Conservation (phyloP, 2,329 filamentous ascomycete genomes). For the Fusarium nanum region DNA sequence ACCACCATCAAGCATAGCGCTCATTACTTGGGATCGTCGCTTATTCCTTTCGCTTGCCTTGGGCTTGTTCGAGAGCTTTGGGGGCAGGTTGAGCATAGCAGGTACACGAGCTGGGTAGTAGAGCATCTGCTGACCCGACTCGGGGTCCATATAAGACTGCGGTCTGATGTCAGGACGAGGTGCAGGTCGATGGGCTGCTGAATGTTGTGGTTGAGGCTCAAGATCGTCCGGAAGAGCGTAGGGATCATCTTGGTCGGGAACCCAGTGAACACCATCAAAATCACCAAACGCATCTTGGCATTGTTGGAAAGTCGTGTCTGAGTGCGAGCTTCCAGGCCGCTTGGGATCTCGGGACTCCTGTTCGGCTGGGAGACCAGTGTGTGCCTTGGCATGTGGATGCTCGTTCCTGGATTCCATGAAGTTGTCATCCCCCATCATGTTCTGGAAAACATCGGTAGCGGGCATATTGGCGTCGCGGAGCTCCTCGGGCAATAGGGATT, state of each 20-base stretch:
- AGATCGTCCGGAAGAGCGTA: conserved; percentile 32
- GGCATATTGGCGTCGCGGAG: conserved; percentile 50
- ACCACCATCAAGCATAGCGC: conserved; percentile 61
- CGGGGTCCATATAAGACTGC: conserved; percentile 70
- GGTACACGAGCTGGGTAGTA: conserved; percentile 97
- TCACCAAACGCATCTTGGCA: conserved; percentile 78
- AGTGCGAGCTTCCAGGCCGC: conserved; percentile 61
- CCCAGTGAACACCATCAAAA: conserved; percentile 84
- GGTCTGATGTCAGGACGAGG: conserved; percentile 53
- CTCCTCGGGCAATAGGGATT: conserved; percentile 53
- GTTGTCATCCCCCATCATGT: conserved; percentile 48
- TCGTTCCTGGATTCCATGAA: conserved; percentile 31
- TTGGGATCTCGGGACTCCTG: conserved; percentile 36
- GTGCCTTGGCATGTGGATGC: conserved; percentile 16
- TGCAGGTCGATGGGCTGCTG: conserved; percentile 44
- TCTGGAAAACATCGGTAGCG: conserved; percentile 50
- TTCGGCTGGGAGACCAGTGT: conserved; percentile 20
- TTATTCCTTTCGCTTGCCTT: conserved; percentile 73
- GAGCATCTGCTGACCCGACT: conserved; percentile 83
- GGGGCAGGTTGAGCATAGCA: conserved; percentile 90
- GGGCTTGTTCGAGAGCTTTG: conserved; percentile 81
- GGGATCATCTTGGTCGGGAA: conserved; percentile 60
- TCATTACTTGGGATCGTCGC: conserved; percentile 79
- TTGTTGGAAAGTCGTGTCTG: conserved; percentile 72
- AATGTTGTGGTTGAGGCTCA: conserved; percentile 32